Evolutionary conservation across 2,329 filamentous ascomycete species (phyloP), one percentile per base, ranked within the genome.

Genomic region (Cercospora zeina): DNA sequence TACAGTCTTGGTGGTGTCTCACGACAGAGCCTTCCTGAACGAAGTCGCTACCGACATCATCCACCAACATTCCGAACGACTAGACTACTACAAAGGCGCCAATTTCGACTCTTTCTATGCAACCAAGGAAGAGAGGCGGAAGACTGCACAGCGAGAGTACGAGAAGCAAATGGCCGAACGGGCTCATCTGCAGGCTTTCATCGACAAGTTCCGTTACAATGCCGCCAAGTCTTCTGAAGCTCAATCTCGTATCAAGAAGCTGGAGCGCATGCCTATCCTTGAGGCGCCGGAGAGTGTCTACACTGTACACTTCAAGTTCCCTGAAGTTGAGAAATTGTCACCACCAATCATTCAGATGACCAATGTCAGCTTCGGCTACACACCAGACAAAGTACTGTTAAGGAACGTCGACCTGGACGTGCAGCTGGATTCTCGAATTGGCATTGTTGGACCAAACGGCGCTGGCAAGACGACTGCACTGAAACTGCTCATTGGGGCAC

Each of bases 131-230:
- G 95, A 99, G 78, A 88, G 95, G 67, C 90, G 93, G 76, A 99
- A 99, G 87, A 93, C 90, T 50, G 92, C 93, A 47, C 93, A 95
- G 83, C 89, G 91, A 72, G 95, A 99, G 78, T 99, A 99, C 78
- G 95, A 99, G 78, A 97, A 96, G 78, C 95, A 99, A 75, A 96
- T 97, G 91, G 91, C 84, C 0, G 87, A 93, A 77, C 86, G 95
- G 70, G 91, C 92, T 33, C 95, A 99, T 82, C 80, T 99, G 66
- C 95, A 99, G 81, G 88, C 91, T 30, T 99, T 99, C 78, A 99
- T 99, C 79, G 95, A 99, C 84, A 99, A 99, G 80, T 99, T 99
- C 84, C 87, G 95, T 58, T 99, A 99, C 84, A 99, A 99, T 75
- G 95, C 95, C 30, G 95, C 93, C 73, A 99, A 99, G 78, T 97